Conservation (phyloP, 163 green algal genomes). For the Scenedesmus sp. region DNA sequence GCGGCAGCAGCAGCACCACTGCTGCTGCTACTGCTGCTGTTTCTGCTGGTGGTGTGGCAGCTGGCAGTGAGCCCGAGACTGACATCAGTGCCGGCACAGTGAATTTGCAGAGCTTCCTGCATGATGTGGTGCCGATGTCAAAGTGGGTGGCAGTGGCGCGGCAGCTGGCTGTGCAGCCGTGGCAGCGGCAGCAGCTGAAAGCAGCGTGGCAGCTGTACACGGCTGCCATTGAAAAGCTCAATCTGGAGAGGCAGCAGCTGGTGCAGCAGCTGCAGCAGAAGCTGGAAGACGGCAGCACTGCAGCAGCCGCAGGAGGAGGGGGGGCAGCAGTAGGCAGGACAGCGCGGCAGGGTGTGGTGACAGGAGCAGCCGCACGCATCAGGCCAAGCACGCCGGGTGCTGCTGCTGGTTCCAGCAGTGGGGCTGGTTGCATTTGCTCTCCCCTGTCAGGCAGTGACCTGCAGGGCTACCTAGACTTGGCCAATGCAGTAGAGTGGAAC, state of each 20-base stretch:
- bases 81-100: background rate
- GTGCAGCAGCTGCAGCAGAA: background rate
- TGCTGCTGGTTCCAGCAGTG: background rate
- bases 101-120: background rate
- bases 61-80: background rate
- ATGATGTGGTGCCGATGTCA: background rate
- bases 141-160: background rate
- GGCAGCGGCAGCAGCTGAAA: background rate
- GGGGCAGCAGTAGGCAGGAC: background rate
- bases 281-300: background rate
- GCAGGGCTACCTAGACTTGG: background rate
- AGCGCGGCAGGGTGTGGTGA: background rate
- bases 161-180: background rate
- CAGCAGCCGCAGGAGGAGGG: background rate
- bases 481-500: constrained; percentile 27
- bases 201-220: background rate
- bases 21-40: background rate
- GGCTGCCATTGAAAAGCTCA: constrained; percentile 1
- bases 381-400: background rate
- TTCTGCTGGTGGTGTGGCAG: background rate
- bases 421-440: background rate
- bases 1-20: background rate
- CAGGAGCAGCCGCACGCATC: background rate
- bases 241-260: constrained; percentile 18
- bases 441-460: background rate